Evolutionary conservation across 306 rosid genomes (phyloP).

Genomic region (Cucurbita argyrosperma): DNA sequence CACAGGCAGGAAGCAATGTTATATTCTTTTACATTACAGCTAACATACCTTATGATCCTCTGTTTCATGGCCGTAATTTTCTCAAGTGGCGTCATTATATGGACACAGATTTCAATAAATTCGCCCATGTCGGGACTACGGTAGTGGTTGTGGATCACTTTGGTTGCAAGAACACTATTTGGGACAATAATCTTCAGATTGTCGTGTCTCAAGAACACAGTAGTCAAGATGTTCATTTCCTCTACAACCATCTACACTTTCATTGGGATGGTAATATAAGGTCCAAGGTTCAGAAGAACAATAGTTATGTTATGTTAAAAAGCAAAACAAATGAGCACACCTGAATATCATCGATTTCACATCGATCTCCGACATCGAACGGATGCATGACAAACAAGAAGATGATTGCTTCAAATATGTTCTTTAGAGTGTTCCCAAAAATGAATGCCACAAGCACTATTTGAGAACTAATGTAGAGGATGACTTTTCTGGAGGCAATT

Average conservation of each 20-base stretch:
- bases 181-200: conserved; percentile 48
- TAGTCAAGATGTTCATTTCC: conserved; percentile 94
- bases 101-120: conserved; percentile 53
- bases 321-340: conserved; percentile 15
- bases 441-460: conserved; percentile 70
- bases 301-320: background rate
- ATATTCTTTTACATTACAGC: background rate
- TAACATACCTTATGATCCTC: conserved; percentile 41
- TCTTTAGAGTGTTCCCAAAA: conserved; percentile 91
- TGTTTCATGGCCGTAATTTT: conserved; percentile 43
- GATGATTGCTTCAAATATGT: conserved; percentile 64
- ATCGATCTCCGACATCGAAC: conserved; percentile 88
- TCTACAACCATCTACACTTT: conserved; percentile 71
- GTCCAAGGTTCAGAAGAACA: background rate
- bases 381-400: conserved; percentile 91
- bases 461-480: conserved; percentile 66
- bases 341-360: conserved; percentile 76
- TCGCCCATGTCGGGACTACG: conserved; percentile 95
- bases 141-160: conserved; percentile 58
- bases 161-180: conserved; percentile 57
- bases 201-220: conserved; percentile 67
- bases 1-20: background rate
- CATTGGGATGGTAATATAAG: background rate
- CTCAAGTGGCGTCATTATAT: conserved; percentile 65
- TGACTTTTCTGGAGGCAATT: conserved; percentile 58